Base-by-base conservation (phyloP, 768 basidiomycete genomes). In the Suillus luteus region DNA sequence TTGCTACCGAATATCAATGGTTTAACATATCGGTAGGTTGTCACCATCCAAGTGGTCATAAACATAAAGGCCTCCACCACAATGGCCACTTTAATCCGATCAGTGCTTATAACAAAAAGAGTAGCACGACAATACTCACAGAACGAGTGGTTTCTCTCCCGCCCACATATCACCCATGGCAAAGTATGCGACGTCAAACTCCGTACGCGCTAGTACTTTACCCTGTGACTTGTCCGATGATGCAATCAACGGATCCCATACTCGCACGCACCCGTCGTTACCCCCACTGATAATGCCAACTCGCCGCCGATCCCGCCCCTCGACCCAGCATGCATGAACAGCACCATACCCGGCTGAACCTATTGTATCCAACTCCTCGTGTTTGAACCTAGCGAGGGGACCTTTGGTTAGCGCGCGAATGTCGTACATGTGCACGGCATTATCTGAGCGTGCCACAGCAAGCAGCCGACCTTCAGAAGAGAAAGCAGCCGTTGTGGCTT, bases 191-290 rank as follows among this genome's bases (percentile, higher is more conserved):
- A 90, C 77, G 67, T 91, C 88, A 14, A 82, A 83, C 66, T 81
- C 77, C 6, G 81, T 80, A 66, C 85, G 79, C 5, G 83, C 87
- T 15, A 91, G 67, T 10, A 84, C 70, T 2, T 55, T 72, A 17
- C 85, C 87, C 71, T 87, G 85, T 3, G 67, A 62, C 3, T 73
- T 69, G 59, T 79, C 74, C 8, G 73, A 69, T 1, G 66, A 67
- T 1, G 84, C 78, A n/a, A 75, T 70, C 31, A 77, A 73, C 7
- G 86, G 82, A 68, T 90, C 83, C 89, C 89, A 92, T 41, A 89
- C 67, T 33, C 89, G 80, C 11, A 92, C 82, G 69, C 87, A 89
- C n/a, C 89, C 89, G 69, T 91, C 89, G 41, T 82, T 78, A 0
- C 89, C 88, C 4, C 85, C 88, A 10, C 84, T 88, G 22, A 87